Base-by-base conservation (phyloP, 73 alveolate species). In the Paramecium pentaurelia region DNA sequence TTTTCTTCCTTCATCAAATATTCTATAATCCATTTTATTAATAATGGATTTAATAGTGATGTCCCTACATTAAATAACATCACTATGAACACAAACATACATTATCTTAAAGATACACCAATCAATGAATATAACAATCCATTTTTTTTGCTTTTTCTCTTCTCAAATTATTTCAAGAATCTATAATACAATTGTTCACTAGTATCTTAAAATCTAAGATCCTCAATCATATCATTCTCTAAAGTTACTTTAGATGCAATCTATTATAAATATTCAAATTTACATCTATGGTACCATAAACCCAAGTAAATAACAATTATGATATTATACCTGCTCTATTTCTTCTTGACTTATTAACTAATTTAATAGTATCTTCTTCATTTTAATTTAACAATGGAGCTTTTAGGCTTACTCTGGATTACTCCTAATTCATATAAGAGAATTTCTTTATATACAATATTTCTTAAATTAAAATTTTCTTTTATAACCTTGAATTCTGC, bases 151-250 rank as follows among this genome's bases (percentile, higher is more conserved):
- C 10, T 16, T 71, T 71, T 71, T 6, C 47, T 28, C 27, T 71
- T 34, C 0, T 30, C 27, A 12, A 71, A 71, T 71, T 71, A 14
- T 25, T 71, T 71, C 59, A 16, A 34, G 30, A 32, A 32, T 71
- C 86, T 8, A 60, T 30, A 10, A 71, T 71, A 71, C 58, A 71
- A 71, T 34, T 71, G 1, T 38, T 71, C 47, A 32, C 58, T 32
- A 1, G 86, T 71, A 71, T 28, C 47, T 14, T 34, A 6, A 71
- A n/a, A 16, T 28, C 16, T 5, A 9, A 71, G 25, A 32, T 71
- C 86, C n/a, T 71, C 86, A 11, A 71, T 71, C 86, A 71, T 71
- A 34, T 71, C 32, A 34, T 71, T 28, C 30, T 71, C 58, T 71
- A 71, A 71, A 6, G 86, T 71, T 8, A 34, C 30, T 18, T 71